Conservation (phyloP, 139 green algal genomes). For the Nannochloris sp. region DNA sequence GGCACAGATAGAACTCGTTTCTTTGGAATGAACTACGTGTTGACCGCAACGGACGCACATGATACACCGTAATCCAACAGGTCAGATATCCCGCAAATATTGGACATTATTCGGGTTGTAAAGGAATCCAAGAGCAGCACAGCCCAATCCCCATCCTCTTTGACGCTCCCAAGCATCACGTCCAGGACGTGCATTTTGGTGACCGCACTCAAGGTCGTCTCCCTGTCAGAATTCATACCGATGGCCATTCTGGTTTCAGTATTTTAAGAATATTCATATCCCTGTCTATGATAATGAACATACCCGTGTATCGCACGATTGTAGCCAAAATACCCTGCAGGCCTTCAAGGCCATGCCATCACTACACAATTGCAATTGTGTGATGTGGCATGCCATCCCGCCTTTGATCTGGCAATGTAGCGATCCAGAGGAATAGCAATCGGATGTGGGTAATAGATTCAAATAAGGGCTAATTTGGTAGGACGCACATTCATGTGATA, state of each 20-base stretch:
- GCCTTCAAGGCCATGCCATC: no score
- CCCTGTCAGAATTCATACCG: background rate
- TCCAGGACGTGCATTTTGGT: slow-evolving; percentile 14
- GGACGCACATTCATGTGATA: no score
- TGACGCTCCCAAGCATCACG: slow-evolving; percentile 65
- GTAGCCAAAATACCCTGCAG: no score
- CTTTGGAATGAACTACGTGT: slow-evolving; percentile 1
- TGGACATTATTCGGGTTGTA: slow-evolving; percentile 60
- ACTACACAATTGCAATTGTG: no score
- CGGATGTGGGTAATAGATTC: no score
- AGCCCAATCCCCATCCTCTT: slow-evolving; percentile 51
- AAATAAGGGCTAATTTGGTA: no score
- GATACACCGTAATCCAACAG: slow-evolving; percentile 54
- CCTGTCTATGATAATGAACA: no score
- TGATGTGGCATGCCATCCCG: no score
- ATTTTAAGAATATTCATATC: no score
- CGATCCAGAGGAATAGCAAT: no score
- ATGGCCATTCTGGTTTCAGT: background rate
- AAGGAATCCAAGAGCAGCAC: slow-evolving; percentile 72
- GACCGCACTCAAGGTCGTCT: slow-evolving; percentile 7
- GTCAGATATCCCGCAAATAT: slow-evolving; percentile 47
- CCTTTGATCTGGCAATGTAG: no score
- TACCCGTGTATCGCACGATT: no score
- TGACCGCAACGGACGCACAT: slow-evolving; percentile 15
- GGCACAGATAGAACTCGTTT: background rate